Conservation (phyloP, 257 asterid species). For the Penstemon eatonii region DNA sequence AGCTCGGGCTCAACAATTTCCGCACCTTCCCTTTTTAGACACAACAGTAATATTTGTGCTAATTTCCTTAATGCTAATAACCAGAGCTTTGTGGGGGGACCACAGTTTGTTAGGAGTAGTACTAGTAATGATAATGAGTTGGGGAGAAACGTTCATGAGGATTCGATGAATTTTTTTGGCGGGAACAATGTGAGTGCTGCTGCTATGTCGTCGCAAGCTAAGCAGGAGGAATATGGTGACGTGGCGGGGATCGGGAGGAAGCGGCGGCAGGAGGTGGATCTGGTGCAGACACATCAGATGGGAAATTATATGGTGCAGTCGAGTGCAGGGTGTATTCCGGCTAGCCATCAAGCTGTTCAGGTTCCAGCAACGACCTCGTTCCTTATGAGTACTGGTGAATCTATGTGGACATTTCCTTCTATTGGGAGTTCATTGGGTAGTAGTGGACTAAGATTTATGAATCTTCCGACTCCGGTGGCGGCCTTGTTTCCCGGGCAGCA, state of each 20-base stretch:
- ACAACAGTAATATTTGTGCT: constrained; percentile 13
- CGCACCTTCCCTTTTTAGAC: constrained; percentile 48
- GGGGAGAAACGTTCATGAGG: constrained; percentile 25
- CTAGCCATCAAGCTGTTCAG: too few relatives aligned
- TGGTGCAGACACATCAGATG: constrained; percentile 24
- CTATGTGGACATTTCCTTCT: too few relatives aligned
- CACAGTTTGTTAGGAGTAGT: constrained; percentile 29
- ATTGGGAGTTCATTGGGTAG: too few relatives aligned
- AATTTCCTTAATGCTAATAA: not conserved
- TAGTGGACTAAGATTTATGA: too few relatives aligned
- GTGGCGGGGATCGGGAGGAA: constrained; percentile 29
- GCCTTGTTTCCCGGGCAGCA: too few relatives aligned
- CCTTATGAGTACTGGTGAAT: too few relatives aligned
- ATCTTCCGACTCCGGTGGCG: too few relatives aligned
- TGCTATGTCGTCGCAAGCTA: constrained; percentile 37
- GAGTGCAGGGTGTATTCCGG: too few relatives aligned
- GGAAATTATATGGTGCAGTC: constrained; percentile 17
- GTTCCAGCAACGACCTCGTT: too few relatives aligned
- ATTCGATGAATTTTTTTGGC: constrained; percentile 30
- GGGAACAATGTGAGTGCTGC: constrained; percentile 19
- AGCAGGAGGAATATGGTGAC: constrained; percentile 47
- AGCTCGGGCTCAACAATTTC: constrained; percentile 65
- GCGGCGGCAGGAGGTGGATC: constrained; percentile 41
- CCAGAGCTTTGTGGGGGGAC: constrained; percentile 26
- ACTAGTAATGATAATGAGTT: constrained; percentile 10